A percentile compares a stretch with the other conserved stretches of the same genome.
These are phyloP conservation scores for Populus hybrid DNA, from an alignment of 441 rosid genomes.

Conservation along the genomic window DNA sequence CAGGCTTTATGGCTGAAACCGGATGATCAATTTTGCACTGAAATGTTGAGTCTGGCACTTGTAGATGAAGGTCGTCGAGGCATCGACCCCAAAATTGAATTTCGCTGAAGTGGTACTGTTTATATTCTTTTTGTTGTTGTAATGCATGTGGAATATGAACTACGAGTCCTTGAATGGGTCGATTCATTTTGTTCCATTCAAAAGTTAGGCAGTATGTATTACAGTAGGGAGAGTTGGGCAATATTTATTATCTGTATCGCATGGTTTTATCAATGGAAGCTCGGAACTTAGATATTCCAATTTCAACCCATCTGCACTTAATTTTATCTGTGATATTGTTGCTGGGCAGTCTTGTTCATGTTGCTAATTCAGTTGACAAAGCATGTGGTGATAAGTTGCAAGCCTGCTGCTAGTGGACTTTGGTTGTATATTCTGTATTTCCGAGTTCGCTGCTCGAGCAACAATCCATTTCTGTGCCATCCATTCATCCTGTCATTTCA, in stretches of 20 bases:
- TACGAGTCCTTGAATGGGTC: constrained; percentile 7
- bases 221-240: background rate
- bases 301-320: background rate
- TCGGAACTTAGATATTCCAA: background rate
- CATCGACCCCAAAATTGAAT: constrained; percentile 7
- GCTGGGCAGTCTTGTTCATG: background rate
- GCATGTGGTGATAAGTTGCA: no score
- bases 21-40: constrained; percentile 79
- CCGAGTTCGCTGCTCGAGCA: no score
- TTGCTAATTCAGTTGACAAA: background rate
- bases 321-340: background rate
- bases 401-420: no score
- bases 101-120: constrained; percentile 18
- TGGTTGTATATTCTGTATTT: no score
- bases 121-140: constrained; percentile 14
- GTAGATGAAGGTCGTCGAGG: constrained; percentile 67
- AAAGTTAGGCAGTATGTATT: background rate
- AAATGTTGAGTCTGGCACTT: constrained; percentile 80
- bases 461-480: no score
- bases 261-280: no score
- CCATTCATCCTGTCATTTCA: no score
- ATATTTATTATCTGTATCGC: constrained; percentile 3
- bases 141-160: constrained; percentile 21
- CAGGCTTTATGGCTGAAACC: constrained; percentile 90
- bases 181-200: background rate